These are phyloP conservation scores for Rhynchospora pubera DNA, from an alignment of 176 grass and related monocot species.

Conservation along the genomic window DNA sequence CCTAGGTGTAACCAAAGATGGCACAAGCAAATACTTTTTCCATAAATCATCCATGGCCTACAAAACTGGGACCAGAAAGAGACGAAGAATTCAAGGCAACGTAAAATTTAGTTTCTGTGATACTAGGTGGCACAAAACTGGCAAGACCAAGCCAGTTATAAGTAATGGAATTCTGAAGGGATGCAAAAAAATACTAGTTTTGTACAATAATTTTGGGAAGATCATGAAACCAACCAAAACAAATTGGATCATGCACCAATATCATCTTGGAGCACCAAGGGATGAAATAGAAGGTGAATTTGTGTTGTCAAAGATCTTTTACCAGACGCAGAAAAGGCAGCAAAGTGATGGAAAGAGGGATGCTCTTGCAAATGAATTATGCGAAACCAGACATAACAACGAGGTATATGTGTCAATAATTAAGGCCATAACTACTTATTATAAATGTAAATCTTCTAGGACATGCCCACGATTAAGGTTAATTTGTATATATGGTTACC, in stretches of 20 bases:
- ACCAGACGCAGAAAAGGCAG: slow-evolving; percentile 91
- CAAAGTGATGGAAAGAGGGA: slow-evolving; percentile 14
- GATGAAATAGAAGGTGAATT: slow-evolving; percentile 93
- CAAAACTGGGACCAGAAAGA: slow-evolving; percentile 88
- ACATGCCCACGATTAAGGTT: too few species aligned
- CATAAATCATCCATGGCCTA: slow-evolving; percentile 94
- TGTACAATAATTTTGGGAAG: slow-evolving; percentile 95
- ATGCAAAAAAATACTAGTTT: slow-evolving; percentile 93
- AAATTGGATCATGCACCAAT: slow-evolving; percentile 99
- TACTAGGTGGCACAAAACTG: slow-evolving; percentile 98
- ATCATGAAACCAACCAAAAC: slow-evolving; percentile 72
- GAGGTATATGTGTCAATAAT: not conserved
- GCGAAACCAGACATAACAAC: slow-evolving; percentile 14
- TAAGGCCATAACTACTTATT: not conserved
- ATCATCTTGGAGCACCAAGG: slow-evolving; percentile 59
- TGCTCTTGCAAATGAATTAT: not conserved
- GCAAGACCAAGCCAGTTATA: slow-evolving; percentile 72
- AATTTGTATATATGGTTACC: not conserved
- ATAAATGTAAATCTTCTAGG: not conserved
- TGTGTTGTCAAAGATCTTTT: slow-evolving; percentile 96
- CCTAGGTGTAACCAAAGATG: slow-evolving; percentile 76
- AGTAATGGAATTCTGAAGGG: slow-evolving; percentile 56
- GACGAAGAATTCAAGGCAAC: slow-evolving; percentile 63
- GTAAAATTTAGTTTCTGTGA: slow-evolving; percentile 26
- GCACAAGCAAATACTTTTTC: slow-evolving; percentile 83